Percentiles rank a stretch among this genome's conserved stretches.
phyloP scores from a whole-genome alignment of 306 rosid genomes.

The Phaseolus lunatus region DNA sequence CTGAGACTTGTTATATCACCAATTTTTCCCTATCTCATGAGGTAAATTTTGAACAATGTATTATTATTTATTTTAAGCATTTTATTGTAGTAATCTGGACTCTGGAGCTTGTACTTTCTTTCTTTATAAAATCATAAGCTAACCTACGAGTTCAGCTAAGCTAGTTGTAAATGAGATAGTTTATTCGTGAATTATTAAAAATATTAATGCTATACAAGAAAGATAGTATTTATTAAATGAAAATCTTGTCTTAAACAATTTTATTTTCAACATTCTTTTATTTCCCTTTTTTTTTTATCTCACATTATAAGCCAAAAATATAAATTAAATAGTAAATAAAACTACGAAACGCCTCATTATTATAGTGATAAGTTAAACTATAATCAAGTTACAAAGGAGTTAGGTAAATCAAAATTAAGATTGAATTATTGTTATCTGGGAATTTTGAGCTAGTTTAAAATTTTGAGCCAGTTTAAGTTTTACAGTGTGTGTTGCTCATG shows the following conservation, averaged over 20 bases:
- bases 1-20: conserved; percentile 74
- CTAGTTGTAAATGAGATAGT: background rate
- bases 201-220: too few relatives aligned
- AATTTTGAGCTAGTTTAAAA: too few relatives aligned
- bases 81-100: too few relatives aligned
- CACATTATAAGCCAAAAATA: background rate
- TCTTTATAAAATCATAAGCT: background rate
- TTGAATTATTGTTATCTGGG: too few relatives aligned
- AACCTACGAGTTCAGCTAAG: background rate
- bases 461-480: too few relatives aligned
- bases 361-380: too few relatives aligned
- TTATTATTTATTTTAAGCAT: too few relatives aligned
- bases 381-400: background rate
- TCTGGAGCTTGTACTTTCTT: background rate
- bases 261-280: background rate
- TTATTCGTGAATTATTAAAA: background rate
- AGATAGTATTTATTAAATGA: too few relatives aligned
- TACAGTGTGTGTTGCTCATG: too few relatives aligned
- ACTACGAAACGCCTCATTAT: background rate
- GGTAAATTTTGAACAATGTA: conserved; percentile 54
- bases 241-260: too few relatives aligned
- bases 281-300: too few relatives aligned
- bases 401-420: background rate
- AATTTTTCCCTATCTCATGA: conserved; percentile 82
- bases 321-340: too few relatives aligned